These are phyloP conservation scores for Suillus bovinus DNA, from an alignment of 768 basidiomycete species.

Conservation along the genomic window DNA sequence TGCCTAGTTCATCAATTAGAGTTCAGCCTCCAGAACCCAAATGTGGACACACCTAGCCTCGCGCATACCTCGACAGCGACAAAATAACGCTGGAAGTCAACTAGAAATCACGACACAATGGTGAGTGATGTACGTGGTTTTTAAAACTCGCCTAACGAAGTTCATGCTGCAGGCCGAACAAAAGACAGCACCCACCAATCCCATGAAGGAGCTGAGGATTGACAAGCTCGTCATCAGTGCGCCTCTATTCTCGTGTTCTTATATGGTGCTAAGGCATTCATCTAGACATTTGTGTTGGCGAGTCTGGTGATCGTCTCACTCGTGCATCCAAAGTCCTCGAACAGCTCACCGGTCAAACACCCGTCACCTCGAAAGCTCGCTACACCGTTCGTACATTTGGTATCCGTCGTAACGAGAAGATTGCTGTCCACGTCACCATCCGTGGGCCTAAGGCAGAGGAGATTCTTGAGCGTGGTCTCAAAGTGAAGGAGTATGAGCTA, in stretches of 20 bases:
- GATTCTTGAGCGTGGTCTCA: slow-evolving; percentile 97
- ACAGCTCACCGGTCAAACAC: slow-evolving; percentile 98
- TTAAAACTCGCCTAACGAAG: background rate
- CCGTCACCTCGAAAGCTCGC: slow-evolving; percentile 98
- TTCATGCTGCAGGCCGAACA: slow-evolving; percentile 66
- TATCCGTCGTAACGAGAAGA: slow-evolving; percentile 99
- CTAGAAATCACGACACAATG: slow-evolving; percentile 21
- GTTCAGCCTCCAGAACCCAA: slow-evolving; percentile 31
- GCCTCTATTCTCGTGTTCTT: slow-evolving; percentile 13
- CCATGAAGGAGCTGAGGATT: slow-evolving; percentile 94
- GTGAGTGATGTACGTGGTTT: slow-evolving; percentile 16
- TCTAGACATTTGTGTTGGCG: slow-evolving; percentile 98
- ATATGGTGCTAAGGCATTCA: slow-evolving; percentile 8
- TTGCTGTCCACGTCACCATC: slow-evolving; percentile 98
- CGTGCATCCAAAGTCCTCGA: slow-evolving; percentile 99
- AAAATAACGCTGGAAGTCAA: slow-evolving; percentile 33
- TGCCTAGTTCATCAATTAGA: slow-evolving; percentile 15
- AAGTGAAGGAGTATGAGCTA: slow-evolving; percentile 99
- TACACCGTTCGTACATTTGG: slow-evolving; percentile 99
- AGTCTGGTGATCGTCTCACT: slow-evolving; percentile 98
- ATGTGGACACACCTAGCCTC: slow-evolving; percentile 2
- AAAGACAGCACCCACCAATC: slow-evolving; percentile 87
- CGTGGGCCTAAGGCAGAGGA: slow-evolving; percentile 99
- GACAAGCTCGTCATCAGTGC: slow-evolving; percentile 99
- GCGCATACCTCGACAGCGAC: slow-evolving; percentile 23